Conservation (phyloP, 129 eudicot genomes). For the Tanacetum coccineum region DNA sequence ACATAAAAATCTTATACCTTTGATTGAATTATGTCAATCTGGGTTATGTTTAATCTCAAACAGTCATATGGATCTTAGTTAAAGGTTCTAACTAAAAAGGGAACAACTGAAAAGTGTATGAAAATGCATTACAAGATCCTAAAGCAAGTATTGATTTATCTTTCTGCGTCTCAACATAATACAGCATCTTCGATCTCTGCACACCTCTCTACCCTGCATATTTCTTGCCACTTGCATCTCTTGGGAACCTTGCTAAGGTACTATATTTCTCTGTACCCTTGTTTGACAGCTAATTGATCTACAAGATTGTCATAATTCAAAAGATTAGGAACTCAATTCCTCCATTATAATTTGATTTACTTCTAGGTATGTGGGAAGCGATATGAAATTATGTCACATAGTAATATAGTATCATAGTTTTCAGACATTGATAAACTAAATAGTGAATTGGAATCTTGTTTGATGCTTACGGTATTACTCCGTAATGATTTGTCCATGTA, state of each 20-base stretch:
- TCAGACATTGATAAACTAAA: neutral
- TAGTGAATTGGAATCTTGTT: neutral
- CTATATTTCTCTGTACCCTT: neutral
- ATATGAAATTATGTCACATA: neutral
- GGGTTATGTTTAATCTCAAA: neutral
- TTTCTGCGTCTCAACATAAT: constrained; percentile 19
- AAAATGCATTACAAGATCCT: neutral
- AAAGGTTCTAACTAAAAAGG: neutral
- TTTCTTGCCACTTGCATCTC: constrained; percentile 89
- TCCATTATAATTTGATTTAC: neutral
- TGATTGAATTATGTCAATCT: neutral
- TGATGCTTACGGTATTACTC: neutral
- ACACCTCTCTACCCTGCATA: constrained; percentile 87
- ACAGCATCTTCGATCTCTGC: constrained; percentile 92
- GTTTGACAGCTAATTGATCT: constrained; percentile 3
- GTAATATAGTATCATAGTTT: neutral
- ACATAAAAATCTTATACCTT: too few species aligned
- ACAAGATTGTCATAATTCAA: constrained; percentile 9
- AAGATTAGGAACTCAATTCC: constrained; percentile 11
- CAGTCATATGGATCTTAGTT: neutral
- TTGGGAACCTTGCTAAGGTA: constrained; percentile 98
- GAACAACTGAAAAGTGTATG: neutral
- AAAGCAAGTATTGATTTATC: neutral
- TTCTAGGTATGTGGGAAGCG: neutral
- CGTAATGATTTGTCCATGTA: neutral